A percentile compares a stretch with the other conserved stretches of the same genome.
Conservation (phyloP, 768 basidiomycete species). For the Amanita inopinata region DNA sequence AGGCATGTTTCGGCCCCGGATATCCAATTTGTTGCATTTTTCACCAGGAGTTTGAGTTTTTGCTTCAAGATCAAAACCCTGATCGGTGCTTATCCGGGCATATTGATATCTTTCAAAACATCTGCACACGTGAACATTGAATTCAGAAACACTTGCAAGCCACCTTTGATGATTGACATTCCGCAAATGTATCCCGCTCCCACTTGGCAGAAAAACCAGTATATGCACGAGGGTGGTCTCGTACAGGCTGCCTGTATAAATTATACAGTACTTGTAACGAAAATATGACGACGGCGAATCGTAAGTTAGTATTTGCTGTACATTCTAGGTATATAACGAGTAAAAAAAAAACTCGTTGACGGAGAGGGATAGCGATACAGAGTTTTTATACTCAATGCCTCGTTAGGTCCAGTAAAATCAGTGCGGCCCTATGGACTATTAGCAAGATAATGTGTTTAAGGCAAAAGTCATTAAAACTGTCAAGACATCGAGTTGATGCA, state of each 20-base stretch:
- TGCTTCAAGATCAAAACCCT: conserved; percentile 9
- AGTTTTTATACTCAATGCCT: conserved; percentile 11
- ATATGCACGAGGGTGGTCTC: no score
- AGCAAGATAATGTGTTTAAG: conserved; percentile 10
- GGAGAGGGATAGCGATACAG: conserved; percentile 17
- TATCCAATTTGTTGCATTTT: conserved; percentile 1
- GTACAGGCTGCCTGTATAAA: conserved; percentile 1
- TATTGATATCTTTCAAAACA: background rate
- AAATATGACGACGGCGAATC: conserved; percentile 4
- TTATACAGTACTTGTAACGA: conserved; percentile 3
- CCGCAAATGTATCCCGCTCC: no score
- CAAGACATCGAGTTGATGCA: conserved; percentile 38
- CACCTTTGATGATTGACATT: no score
- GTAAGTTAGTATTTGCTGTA: conserved; percentile 11
- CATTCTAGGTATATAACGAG: conserved; percentile 15
- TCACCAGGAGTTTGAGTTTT: conserved; percentile 8
- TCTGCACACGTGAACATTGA: background rate
- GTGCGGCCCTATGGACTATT: conserved; percentile 5
- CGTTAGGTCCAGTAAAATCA: conserved; percentile 14
- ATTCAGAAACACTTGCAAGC: background rate
- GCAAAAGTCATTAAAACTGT: conserved; percentile 16
- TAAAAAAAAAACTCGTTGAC: conserved; percentile 3
- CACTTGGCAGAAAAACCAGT: no score
- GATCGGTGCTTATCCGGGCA: conserved; percentile 10
- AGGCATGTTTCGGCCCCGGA: conserved; percentile 7